Evolutionary conservation across 345 rosid genomes (phyloP).

Genomic region (Aurinia saxatilis): DNA sequence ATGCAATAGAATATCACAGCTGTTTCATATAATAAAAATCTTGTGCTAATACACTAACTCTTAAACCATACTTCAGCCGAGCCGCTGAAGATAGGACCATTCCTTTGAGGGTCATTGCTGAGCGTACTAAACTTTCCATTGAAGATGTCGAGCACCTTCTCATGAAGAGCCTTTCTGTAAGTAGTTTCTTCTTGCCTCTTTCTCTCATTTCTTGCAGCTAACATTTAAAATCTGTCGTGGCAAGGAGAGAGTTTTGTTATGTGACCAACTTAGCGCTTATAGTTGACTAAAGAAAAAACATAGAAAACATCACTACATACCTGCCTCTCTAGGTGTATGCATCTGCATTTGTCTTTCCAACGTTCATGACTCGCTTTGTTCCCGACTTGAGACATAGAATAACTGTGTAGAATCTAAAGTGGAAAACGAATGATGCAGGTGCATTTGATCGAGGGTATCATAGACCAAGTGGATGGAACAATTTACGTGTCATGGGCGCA

Average conservation of each 20-base stretch:
- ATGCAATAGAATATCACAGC: neutral
- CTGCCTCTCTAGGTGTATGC: neutral
- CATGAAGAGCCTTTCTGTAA: constrained; percentile 95
- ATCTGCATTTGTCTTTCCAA: neutral
- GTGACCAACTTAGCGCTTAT: neutral
- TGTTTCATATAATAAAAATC: neutral
- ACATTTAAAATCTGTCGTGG: neutral
- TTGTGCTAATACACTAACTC: neutral
- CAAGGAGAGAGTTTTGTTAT: neutral
- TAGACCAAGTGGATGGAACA: constrained; percentile 94
- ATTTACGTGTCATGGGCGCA: constrained; percentile 97
- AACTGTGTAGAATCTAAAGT: constrained; percentile 2
- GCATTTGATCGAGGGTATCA: constrained; percentile 92
- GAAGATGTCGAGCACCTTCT: constrained; percentile 97
- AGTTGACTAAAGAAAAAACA: neutral
- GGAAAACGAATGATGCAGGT: constrained; percentile 45
- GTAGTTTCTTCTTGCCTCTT: constrained; percentile 26
- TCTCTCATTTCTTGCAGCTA: constrained; percentile 1
- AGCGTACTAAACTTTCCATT: constrained; percentile 76
- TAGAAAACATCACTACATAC: neutral
- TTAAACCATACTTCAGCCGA: constrained; percentile 50
- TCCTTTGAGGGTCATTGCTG: constrained; percentile 77
- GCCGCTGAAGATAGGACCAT: constrained; percentile 96
- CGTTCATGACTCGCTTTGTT: neutral
- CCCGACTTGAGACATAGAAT: neutral